A percentile compares a stretch with the other conserved stretches of the same genome.
Evolutionary conservation across 2,329 filamentous ascomycete species (phyloP).

Genomic region (Exophiala mesophila): DNA sequence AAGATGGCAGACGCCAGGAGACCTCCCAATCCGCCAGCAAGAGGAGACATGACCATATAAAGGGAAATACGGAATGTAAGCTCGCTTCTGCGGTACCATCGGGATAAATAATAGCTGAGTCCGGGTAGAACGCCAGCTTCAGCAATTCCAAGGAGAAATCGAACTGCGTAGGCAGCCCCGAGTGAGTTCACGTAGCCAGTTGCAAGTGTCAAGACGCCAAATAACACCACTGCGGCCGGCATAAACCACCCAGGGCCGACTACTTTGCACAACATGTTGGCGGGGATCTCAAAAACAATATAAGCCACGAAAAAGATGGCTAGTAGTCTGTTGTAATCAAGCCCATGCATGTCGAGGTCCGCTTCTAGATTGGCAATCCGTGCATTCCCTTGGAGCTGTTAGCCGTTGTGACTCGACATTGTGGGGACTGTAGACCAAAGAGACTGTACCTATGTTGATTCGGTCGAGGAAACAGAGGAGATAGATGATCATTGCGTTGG

Average conservation of each 20-base stretch:
- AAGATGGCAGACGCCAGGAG: conserved; percentile 62
- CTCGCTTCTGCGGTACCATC: conserved; percentile 66
- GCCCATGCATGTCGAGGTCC: conserved; percentile 55
- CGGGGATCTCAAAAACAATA: conserved; percentile 67
- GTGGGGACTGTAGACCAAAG: neutral
- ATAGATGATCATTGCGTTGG: conserved; percentile 60
- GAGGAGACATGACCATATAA: conserved; percentile 65
- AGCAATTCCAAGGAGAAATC: conserved; percentile 56
- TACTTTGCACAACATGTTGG: conserved; percentile 65
- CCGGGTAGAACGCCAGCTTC: conserved; percentile 71
- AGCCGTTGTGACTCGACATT: conserved; percentile 49
- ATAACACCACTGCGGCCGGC: conserved; percentile 56
- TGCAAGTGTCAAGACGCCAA: conserved; percentile 59
- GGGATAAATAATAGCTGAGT: conserved; percentile 62
- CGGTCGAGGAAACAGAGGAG: conserved; percentile 68
- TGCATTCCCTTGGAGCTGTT: conserved; percentile 55
- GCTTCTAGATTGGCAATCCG: conserved; percentile 60
- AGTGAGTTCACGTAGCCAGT: conserved; percentile 61
- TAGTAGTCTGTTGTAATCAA: conserved; percentile 66
- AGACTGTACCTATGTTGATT: conserved; percentile 61
- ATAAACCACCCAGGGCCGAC: conserved; percentile 69
- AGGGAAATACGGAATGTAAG: conserved; percentile 62
- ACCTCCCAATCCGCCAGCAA: conserved; percentile 68
- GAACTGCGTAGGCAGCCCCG: conserved; percentile 52
- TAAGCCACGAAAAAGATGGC: conserved; percentile 69